Conservation (phyloP, 495 filamentous ascomycete species). For the Choiromyces venosus region DNA sequence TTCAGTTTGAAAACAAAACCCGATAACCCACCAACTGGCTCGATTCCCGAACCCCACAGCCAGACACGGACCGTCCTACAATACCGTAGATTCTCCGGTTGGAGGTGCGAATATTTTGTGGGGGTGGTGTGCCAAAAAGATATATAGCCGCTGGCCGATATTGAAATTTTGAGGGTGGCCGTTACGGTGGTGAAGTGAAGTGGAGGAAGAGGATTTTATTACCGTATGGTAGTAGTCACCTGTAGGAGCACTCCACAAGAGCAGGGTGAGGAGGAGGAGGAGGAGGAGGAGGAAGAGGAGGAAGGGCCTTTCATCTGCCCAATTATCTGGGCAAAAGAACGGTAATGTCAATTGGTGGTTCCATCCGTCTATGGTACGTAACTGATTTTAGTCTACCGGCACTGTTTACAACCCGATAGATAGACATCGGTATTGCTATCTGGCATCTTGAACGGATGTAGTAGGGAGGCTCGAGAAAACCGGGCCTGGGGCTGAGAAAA, state of each 20-base stretch:
- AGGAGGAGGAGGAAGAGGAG: neutral
- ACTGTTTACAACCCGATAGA: neutral
- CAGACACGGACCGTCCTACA: neutral
- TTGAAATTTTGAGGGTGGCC: neutral
- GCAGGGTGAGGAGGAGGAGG: neutral
- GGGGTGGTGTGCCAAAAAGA: neutral
- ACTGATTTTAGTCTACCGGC: neutral
- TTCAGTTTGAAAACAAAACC: neutral
- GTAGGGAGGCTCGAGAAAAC: neutral
- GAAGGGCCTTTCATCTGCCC: neutral
- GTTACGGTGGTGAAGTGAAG: neutral
- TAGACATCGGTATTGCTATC: neutral
- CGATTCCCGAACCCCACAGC: neutral
- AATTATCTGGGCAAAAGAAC: neutral
- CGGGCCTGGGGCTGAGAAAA: neutral
- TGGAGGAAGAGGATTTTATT: neutral
- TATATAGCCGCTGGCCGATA: neutral
- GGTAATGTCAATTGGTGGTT: neutral
- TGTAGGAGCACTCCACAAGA: neutral
- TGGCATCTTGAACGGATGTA: neutral
- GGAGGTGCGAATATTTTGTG: neutral
- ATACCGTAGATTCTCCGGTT: neutral
- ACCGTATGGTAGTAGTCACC: neutral
- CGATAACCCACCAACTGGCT: constrained; percentile 3
- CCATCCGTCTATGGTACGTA: neutral